phyloP scores from a whole-genome alignment of 2,329 filamentous ascomycete species.

The Xylaria multiplex region DNA sequence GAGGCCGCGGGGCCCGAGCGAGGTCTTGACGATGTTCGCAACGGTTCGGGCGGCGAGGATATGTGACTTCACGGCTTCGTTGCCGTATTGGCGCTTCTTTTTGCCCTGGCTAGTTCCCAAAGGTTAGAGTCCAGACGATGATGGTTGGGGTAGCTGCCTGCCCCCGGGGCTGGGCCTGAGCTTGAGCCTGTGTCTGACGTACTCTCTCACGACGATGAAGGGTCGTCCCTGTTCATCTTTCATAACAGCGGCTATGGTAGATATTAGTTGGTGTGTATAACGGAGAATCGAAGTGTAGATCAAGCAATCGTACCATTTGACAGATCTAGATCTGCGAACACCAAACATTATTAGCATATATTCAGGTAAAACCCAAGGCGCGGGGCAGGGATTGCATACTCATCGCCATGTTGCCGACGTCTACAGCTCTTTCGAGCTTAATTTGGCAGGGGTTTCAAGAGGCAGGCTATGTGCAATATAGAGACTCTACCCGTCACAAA shows the following conservation, averaged over 20 bases:
- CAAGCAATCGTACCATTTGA: conserved; percentile 73
- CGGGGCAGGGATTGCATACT: conserved; percentile 57
- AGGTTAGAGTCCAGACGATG: conserved; percentile 30
- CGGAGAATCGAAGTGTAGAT: conserved; percentile 26
- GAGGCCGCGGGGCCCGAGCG: conserved; percentile 91
- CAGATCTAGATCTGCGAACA: conserved; percentile 77
- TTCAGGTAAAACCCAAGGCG: conserved; percentile 15
- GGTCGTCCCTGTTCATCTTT: conserved; percentile 98
- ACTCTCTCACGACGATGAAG: conserved; percentile 99
- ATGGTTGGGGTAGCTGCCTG: conserved; percentile 15
- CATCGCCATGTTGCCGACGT: conserved; percentile 64
- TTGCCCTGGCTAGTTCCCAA: conserved; percentile 78
- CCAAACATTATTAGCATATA: conserved; percentile 38
- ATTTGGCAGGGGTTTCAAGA: conserved; percentile 1
- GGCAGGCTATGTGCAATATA: conserved; percentile 4
- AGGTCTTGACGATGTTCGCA: conserved; percentile 96
- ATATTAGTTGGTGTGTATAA: conserved; percentile 36
- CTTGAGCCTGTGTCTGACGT: conserved; percentile 54
- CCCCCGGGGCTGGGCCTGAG: background rate
- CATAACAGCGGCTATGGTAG: conserved; percentile 72
- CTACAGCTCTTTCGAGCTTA: conserved; percentile 47
- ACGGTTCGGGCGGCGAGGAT: conserved; percentile 97
- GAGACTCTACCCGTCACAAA: background rate
- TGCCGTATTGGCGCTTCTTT: conserved; percentile 97
- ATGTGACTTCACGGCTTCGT: conserved; percentile 97